A percentile compares a stretch with the other conserved stretches of the same genome.
Evolutionary conservation across 306 rosid species (phyloP).

Genomic region (Ceratonia siliqua): DNA sequence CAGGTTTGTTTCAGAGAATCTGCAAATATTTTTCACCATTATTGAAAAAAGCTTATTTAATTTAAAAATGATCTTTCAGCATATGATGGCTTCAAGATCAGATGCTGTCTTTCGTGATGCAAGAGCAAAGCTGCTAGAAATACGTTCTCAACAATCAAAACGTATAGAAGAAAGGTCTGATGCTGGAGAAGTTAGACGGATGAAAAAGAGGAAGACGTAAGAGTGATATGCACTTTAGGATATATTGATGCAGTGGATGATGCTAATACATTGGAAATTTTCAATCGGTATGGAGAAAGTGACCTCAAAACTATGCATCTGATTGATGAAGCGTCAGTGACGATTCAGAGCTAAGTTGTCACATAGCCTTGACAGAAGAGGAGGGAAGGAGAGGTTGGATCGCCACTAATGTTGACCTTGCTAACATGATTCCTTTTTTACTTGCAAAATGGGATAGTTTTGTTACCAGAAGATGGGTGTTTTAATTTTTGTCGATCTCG

Average conservation of each 20-base stretch:
- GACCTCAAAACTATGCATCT: not conserved
- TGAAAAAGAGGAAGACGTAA: conserved; percentile 53
- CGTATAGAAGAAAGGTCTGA: conserved; percentile 60
- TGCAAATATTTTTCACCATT: not conserved
- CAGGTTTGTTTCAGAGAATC: conserved; percentile 52
- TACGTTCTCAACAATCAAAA: conserved; percentile 78
- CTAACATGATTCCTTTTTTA: conserved; percentile 2
- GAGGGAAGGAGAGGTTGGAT: conserved; percentile 17
- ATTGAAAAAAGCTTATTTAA: conserved; percentile 17
- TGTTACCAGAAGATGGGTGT: conserved; percentile 21
- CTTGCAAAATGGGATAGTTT: not conserved
- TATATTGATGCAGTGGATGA: conserved; percentile 11
- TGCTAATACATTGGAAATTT: conserved; percentile 27
- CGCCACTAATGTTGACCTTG: not conserved
- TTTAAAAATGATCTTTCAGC: conserved; percentile 58
- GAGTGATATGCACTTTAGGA: conserved; percentile 29
- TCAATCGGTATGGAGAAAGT: conserved; percentile 3
- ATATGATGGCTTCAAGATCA: conserved; percentile 80
- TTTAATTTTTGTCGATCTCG: not conserved
- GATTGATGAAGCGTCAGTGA: not conserved
- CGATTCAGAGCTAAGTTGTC: conserved; percentile 25
- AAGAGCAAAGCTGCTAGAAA: conserved; percentile 64
- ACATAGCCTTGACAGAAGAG: conserved; percentile 6
- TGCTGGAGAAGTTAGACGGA: conserved; percentile 52
- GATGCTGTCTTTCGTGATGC: conserved; percentile 82